Conservation (phyloP, 345 rosid species). For the Sisymbrium irio region DNA sequence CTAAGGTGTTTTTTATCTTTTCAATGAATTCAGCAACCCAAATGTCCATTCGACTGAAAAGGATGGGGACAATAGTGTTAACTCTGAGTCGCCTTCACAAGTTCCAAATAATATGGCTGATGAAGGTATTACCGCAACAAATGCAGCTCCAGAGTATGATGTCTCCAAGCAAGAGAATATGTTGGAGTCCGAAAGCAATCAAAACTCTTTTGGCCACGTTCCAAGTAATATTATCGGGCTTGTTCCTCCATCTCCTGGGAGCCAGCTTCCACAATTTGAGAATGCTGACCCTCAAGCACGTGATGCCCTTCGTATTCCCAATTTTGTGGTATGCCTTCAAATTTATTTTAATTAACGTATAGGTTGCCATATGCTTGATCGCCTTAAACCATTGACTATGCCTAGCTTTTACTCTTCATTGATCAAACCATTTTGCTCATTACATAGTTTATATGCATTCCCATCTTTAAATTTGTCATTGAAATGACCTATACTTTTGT, state of each 20-base stretch:
- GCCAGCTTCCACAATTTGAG: constrained; percentile 63
- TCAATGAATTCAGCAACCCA: constrained; percentile 45
- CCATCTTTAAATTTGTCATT: constrained; percentile 4
- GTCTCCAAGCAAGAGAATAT: constrained; percentile 60
- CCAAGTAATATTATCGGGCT: constrained; percentile 60
- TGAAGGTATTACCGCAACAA: constrained; percentile 50
- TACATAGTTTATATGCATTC: not conserved
- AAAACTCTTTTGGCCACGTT: constrained; percentile 51
- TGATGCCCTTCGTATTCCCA: constrained; percentile 69
- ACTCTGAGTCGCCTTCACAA: constrained; percentile 46
- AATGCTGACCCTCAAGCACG: constrained; percentile 74
- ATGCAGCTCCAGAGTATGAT: constrained; percentile 48
- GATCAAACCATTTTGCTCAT: not conserved
- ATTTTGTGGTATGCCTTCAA: constrained; percentile 62
- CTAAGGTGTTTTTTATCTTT: not conserved
- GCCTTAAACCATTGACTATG: not conserved
- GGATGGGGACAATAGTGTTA: constrained; percentile 52
- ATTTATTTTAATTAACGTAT: not conserved
- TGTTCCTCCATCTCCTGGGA: constrained; percentile 60
- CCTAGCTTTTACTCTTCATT: constrained; percentile 5
- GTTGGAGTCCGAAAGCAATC: constrained; percentile 53
- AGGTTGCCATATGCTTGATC: not conserved
- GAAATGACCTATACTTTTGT: constrained; percentile 24
- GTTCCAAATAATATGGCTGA: constrained; percentile 50
- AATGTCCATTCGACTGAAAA: constrained; percentile 40